Evolutionary conservation across 129 eudicot species (phyloP).

Genomic region (Arctium lappa): DNA sequence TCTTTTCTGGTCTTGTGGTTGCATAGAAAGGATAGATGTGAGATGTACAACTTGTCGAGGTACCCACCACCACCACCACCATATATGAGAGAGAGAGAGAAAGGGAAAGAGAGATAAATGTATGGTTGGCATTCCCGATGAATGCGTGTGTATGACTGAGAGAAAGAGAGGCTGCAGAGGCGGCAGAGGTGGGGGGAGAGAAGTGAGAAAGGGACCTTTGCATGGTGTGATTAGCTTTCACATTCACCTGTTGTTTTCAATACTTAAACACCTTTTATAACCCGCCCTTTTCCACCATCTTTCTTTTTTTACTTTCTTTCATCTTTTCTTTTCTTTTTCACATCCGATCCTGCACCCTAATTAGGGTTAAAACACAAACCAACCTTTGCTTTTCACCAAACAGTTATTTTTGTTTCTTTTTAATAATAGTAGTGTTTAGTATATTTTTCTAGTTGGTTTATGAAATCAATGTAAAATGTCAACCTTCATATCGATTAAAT

Average conservation of each 20-base stretch:
- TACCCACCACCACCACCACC: not conserved
- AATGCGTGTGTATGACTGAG: conserved; percentile 18
- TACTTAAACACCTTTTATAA: not conserved
- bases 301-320: not conserved
- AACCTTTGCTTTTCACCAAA: not conserved
- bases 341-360: not conserved
- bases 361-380: not conserved
- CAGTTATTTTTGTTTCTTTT: not conserved
- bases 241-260: conserved; percentile 89
- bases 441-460: not conserved
- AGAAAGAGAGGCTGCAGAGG: conserved; percentile 40
- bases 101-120: conserved; percentile 1
- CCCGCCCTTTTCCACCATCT: not conserved
- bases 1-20: not conserved
- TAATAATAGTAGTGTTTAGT: too few species aligned
- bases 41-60: not conserved
- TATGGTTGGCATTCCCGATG: conserved; percentile 66
- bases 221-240: conserved; percentile 69
- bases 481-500: not conserved
- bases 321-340: not conserved
- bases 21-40: not conserved
- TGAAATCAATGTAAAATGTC: not conserved
- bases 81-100: not conserved
- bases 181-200: conserved; percentile 97
- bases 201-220: conserved; percentile 77